Conservation (phyloP, 352 stramenopile species). For the Phytophthora syringae region DNA sequence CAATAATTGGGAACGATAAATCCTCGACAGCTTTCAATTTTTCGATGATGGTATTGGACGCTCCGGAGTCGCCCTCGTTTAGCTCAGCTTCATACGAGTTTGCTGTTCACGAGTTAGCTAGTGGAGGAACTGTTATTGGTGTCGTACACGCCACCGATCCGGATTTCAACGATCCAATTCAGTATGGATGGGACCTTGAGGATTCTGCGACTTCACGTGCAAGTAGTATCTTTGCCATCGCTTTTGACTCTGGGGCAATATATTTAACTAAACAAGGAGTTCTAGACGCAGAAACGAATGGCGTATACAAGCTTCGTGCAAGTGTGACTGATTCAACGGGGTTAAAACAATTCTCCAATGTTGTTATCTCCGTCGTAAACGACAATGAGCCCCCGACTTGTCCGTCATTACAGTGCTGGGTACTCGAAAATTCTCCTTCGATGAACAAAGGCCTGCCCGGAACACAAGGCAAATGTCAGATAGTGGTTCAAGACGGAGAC, state of each 20-base stretch:
- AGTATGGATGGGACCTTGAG: slow-evolving; percentile 25
- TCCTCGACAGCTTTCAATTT: slow-evolving; percentile 27
- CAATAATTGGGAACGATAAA: slow-evolving; percentile 8
- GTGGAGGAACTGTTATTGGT: slow-evolving; percentile 39
- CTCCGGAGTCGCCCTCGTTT: slow-evolving; percentile 26
- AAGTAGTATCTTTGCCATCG: slow-evolving; percentile 22
- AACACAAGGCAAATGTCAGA: slow-evolving; percentile 42
- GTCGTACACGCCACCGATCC: slow-evolving; percentile 47
- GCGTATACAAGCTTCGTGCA: slow-evolving; percentile 7
- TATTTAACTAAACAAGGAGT: slow-evolving; percentile 14
- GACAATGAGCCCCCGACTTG: slow-evolving; percentile 63
- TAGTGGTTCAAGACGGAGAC: slow-evolving; percentile 47
- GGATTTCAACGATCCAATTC: slow-evolving; percentile 42
- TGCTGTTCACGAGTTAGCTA: slow-evolving; percentile 52
- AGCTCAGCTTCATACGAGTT: slow-evolving; percentile 10
- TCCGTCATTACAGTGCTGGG: slow-evolving; percentile 58
- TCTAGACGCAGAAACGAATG: slow-evolving; percentile 16
- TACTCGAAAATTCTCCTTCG: slow-evolving; percentile 50
- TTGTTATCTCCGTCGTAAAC: slow-evolving; percentile 44
- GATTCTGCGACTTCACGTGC: slow-evolving; percentile 8
- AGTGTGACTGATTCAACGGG: slow-evolving; percentile 29
- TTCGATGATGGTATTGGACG: slow-evolving; percentile 18
- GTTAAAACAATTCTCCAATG: slow-evolving; percentile 19
- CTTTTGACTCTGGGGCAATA: slow-evolving; percentile 19
- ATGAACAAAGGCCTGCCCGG: slow-evolving; percentile 46